phyloP scores from a whole-genome alignment of 352 stramenopile genomes.

The Stephanocyclus meneghinianus region DNA sequence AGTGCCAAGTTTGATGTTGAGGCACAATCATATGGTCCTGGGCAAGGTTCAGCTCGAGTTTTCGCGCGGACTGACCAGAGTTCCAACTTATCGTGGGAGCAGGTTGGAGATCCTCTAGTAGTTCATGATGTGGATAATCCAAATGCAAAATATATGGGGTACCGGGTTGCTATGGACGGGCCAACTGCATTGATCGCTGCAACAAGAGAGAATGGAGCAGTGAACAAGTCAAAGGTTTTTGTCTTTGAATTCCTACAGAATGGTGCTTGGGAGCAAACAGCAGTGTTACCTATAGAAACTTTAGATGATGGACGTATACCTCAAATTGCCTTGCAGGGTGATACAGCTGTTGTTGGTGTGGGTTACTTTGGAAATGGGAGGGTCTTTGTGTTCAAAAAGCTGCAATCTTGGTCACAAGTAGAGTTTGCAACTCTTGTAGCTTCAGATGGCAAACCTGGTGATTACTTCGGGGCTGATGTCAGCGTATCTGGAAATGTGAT shows the following conservation, averaged over 20 bases:
- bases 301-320: not conserved
- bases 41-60: not conserved
- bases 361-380: not conserved
- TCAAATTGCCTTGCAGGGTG: not conserved
- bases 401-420: not conserved
- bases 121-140: not conserved
- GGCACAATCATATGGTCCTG: not conserved
- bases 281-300: not conserved
- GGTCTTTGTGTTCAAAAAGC: not conserved
- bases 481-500: not conserved
- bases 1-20: not conserved
- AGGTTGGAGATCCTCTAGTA: constrained; percentile 1
- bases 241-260: constrained; percentile 7
- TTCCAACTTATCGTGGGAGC: constrained; percentile 1
- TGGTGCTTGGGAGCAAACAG: not conserved
- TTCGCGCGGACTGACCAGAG: not conserved
- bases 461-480: constrained; percentile 9
- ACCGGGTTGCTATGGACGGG: constrained; percentile 4
- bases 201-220: not conserved
- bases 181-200: constrained; percentile 2
- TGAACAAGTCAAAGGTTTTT: not conserved
- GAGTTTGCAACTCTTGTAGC: not conserved
- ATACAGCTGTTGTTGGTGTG: not conserved
- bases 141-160: not conserved
- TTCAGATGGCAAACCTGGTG: not conserved